Evolutionary conservation across 2,329 filamentous ascomycete genomes (phyloP), one percentile per base, ranked within the genome.

Genomic region (Aschersonia sp.): DNA sequence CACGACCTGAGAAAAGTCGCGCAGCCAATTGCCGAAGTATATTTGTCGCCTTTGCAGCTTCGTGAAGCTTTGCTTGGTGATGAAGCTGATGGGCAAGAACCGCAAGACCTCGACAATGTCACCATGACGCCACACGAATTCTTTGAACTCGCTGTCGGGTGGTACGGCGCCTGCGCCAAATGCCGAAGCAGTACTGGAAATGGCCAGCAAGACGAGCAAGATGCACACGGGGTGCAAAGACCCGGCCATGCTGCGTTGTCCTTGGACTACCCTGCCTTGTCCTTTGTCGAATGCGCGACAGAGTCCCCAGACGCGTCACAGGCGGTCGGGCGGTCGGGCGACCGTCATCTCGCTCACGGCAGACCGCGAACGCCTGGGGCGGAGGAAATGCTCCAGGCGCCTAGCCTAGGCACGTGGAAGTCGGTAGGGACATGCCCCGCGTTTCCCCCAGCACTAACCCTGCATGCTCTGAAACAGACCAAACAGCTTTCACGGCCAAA

Each of bases 1-100:
- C 61, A 88, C 73, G 38, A 84, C 84, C 58, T 88, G 84, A 7
- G 82, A 86, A 61, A 88, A 89, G 65, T 89, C 84, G 50, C 84
- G 74, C 42, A 88, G 69, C 59, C 59, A 61, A 49, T 61, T 61
- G 5, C 59, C 59, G 52, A 61, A 61, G 44, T 67, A 67, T 20
- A 67, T 59, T 50, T 62, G 60, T 45, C 63, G 61, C 31, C 64
- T 59, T 51, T 67, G 60, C 2, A 67, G 55, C 44, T 61, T 56
- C 0, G 65, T 66, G 55, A 67, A 67, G 47, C 63, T 59, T 49
- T 65, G 58, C 20, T 60, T 55, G 1, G 65, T 67, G 43, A 65
- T 45, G 51, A 67, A 65, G 54, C 61, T 64, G 5, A 55, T 57
- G 4, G 65, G 65, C 12, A 67, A 51, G 51, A 55, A 65, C 10